A percentile compares a stretch with the other conserved stretches of the same genome.
phyloP scores from a whole-genome alignment of 495 filamentous ascomycete species.

The Massariosphaeria phaeospora region DNA sequence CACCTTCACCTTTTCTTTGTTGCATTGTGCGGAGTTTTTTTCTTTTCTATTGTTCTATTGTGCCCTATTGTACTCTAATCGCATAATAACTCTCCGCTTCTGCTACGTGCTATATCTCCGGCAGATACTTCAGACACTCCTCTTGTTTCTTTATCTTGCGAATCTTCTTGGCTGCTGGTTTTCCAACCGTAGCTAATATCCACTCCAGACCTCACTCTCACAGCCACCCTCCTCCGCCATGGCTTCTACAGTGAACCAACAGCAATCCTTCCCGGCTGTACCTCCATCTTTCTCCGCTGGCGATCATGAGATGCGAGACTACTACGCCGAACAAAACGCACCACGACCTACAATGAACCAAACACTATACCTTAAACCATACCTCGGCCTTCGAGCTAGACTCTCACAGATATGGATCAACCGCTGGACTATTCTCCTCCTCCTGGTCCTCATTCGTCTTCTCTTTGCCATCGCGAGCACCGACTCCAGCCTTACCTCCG shows the following conservation, averaged over 20 bases:
- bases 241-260: constrained; percentile 45
- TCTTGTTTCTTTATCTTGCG: background rate
- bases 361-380: constrained; percentile 70
- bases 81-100: constrained; percentile 18
- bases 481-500: constrained; percentile 65
- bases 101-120: constrained; percentile 21
- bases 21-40: constrained; percentile 24
- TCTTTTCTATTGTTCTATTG: constrained; percentile 19
- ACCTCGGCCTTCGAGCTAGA: constrained; percentile 81
- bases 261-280: constrained; percentile 43
- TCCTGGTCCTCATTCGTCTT: constrained; percentile 76
- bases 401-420: constrained; percentile 97
- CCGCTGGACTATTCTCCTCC: constrained; percentile 85
- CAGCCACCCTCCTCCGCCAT: constrained; percentile 31
- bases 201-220: constrained; percentile 28
- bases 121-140: constrained; percentile 25
- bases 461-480: constrained; percentile 67
- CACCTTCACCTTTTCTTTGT: constrained; percentile 20
- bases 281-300: constrained; percentile 52
- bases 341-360: constrained; percentile 48
- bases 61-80: constrained; percentile 18
- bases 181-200: constrained; percentile 14
- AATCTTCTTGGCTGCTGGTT: constrained; percentile 6
- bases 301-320: constrained; percentile 53
- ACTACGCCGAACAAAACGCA: constrained; percentile 46